Conservation (phyloP, 73 alveolate genomes). For the Tetrahymena borealis region DNA sequence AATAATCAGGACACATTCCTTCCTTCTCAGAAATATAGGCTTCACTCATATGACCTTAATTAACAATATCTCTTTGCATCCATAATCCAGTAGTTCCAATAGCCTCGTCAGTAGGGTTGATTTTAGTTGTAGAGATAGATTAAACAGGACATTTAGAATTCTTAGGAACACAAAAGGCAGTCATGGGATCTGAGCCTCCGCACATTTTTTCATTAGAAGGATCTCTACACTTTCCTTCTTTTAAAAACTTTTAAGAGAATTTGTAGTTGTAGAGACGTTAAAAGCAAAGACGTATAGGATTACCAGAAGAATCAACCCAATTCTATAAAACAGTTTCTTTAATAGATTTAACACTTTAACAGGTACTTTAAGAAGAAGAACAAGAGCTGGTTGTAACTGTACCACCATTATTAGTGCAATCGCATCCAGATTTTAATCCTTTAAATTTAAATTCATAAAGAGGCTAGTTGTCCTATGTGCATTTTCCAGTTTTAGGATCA, state of each 20-base stretch:
- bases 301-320: not conserved
- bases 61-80: not conserved
- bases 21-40: not conserved
- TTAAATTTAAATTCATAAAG: not conserved
- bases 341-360: not conserved
- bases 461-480: not conserved
- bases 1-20: not conserved
- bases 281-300: not conserved
- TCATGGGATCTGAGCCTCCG: not conserved
- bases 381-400: not conserved
- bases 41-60: not conserved
- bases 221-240: not conserved
- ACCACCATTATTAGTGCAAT: not conserved
- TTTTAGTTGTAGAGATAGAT: not conserved
- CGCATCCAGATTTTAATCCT: not conserved
- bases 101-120: not conserved
- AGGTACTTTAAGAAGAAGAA: not conserved
- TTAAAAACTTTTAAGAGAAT: not conserved
- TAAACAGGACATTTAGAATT: not conserved
- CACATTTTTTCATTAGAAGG: not conserved
- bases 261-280: not conserved
- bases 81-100: not conserved
- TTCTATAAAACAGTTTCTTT: not conserved
- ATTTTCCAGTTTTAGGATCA: not conserved
- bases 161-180: not conserved